Evolutionary conservation across 495 filamentous ascomycete species (phyloP), one percentile per base, ranked within the genome.

Genomic region (Hyphodiscus hymeniophilus): DNA sequence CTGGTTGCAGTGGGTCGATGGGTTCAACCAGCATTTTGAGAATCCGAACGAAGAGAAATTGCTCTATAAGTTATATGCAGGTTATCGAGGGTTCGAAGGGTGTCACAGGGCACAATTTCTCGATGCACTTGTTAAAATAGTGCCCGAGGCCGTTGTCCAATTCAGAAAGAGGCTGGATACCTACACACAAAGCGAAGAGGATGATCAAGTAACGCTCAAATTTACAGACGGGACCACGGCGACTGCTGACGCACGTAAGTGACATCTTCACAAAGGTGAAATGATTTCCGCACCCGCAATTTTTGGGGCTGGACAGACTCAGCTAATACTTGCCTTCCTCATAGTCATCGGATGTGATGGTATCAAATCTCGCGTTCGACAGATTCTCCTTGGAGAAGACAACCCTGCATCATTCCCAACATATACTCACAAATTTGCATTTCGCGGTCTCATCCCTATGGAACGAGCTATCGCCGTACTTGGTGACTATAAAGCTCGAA

Each of bases 271-370:
- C n/a, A n/a, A n/a, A n/a, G n/a, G n/a, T n/a, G n/a, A n/a, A n/a
- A n/a, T n/a, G n/a, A n/a, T n/a, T n/a, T n/a, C n/a, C n/a, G n/a
- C n/a, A n/a, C n/a, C n/a, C n/a, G n/a, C n/a, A n/a, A n/a, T n/a
- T n/a, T n/a, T n/a, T n/a, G n/a, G n/a, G n/a, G n/a, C n/a, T n/a
- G n/a, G n/a, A 48, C 30, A 32, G n/a, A 55, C 33, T 30, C 22
- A 32, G 7, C 7, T 13, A 38, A n/a, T n/a, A n/a, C n/a, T n/a
- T n/a, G n/a, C n/a, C n/a, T n/a, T 17, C 30, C 3, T 13, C 24
- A 3, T 30, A 59, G 67, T 78, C 8, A 71, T 80, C 42, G 76
- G 70, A n/a, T 75, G 71, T 52, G 76, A 80, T 52, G 76, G 76
- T 1, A 73, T 80, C 47, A 70, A 67, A 40, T 76, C 73, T 3